A percentile compares a stretch with the other conserved stretches of the same genome.
Conservation (phyloP, 768 basidiomycete species). For the Rhizopogon vulgaris region DNA sequence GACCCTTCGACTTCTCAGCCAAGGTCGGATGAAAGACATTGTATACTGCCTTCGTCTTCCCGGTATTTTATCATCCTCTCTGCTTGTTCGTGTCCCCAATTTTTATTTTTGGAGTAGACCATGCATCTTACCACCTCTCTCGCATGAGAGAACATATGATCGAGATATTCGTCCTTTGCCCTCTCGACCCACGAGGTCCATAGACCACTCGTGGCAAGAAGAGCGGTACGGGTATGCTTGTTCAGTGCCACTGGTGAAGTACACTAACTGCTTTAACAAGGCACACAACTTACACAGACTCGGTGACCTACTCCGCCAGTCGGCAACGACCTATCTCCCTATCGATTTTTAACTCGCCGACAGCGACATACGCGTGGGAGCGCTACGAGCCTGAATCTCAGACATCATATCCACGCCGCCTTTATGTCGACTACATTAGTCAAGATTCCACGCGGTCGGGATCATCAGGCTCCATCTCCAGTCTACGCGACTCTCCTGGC, state of each 20-base stretch:
- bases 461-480: conserved; percentile 25
- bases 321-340: conserved; percentile 28
- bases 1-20: conserved; percentile 2
- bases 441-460: conserved; percentile 26
- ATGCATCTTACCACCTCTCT: conserved; percentile 27
- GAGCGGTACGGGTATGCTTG: conserved; percentile 18
- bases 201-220: conserved; percentile 16
- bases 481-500: conserved; percentile 22
- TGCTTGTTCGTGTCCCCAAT: background rate
- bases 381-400: conserved; percentile 37
- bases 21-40: conserved; percentile 17
- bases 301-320: conserved; percentile 17
- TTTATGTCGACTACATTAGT: conserved; percentile 32
- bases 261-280: conserved; percentile 16
- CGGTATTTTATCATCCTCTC: background rate
- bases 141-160: conserved; percentile 26
- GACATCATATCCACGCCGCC: conserved; percentile 33
- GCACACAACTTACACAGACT: conserved; percentile 17
- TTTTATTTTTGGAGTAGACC: conserved; percentile 6
- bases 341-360: conserved; percentile 37
- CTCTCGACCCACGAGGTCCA: conserved; percentile 24
- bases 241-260: conserved; percentile 3
- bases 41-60: conserved; percentile 11
- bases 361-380: conserved; percentile 45
- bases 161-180: conserved; percentile 27